These are phyloP conservation scores for Penicillium sp. DNA, from an alignment of 2,329 filamentous ascomycete species.

Conservation along the genomic window DNA sequence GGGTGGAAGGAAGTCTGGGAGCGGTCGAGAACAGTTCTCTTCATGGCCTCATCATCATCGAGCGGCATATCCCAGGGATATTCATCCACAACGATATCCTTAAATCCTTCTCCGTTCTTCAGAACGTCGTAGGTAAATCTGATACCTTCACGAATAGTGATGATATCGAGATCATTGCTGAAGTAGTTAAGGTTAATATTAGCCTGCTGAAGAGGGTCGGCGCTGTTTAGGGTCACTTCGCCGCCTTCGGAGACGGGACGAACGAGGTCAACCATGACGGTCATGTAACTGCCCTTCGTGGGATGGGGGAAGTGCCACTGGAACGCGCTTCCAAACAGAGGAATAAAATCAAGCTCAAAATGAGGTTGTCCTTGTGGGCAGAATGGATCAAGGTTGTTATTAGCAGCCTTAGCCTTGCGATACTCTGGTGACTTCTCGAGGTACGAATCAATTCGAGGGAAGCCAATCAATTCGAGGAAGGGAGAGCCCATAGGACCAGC, in stretches of 20 bases:
- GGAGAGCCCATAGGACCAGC: constrained; percentile 45
- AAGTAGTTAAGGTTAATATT: too few relatives aligned
- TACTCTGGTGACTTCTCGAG: constrained; percentile 57
- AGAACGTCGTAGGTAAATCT: constrained; percentile 61
- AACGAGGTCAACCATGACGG: constrained; percentile 60
- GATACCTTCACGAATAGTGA: constrained; percentile 64
- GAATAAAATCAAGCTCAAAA: constrained; percentile 66
- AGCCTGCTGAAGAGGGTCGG: too few relatives aligned
- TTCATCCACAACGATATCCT: constrained; percentile 42
- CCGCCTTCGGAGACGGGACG: constrained; percentile 50
- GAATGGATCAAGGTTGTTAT: constrained; percentile 56
- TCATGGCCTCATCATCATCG: constrained; percentile 61
- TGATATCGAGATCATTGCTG: constrained; percentile 55
- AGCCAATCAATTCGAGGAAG: constrained; percentile 56
- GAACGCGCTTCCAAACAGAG: constrained; percentile 59
- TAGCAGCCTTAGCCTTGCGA: constrained; percentile 44
- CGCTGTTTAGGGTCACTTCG: too few relatives aligned
- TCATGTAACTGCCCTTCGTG: too few relatives aligned
- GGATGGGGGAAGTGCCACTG: constrained; percentile 58
- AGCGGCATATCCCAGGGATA: constrained; percentile 67
- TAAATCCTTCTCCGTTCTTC: constrained; percentile 61
- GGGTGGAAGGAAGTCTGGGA: too few relatives aligned
- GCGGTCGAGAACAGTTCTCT: constrained; percentile 58
- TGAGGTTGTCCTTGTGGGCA: constrained; percentile 62
- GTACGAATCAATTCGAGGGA: constrained; percentile 61